Evolutionary conservation across 805 yeast species (phyloP).

Genomic region (Wickerhamomyces bovis): DNA sequence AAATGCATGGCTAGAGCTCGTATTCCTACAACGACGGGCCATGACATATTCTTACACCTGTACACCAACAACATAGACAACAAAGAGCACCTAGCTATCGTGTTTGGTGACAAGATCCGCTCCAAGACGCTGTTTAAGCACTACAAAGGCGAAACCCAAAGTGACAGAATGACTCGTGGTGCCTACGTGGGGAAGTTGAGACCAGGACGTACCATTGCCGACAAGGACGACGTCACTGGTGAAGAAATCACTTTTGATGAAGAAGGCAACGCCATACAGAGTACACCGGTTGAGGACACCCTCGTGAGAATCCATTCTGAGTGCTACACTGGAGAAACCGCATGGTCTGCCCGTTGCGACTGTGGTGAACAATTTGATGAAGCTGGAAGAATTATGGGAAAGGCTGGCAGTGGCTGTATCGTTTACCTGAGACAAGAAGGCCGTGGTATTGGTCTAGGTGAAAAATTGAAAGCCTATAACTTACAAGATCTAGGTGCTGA

Average conservation of each 20-base stretch:
- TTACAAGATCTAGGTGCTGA: conserved; percentile 97
- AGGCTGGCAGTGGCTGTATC: conserved; percentile 83
- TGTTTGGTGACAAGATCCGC: conserved; percentile 87
- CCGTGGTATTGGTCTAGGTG: conserved; percentile 97
- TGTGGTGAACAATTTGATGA: conserved; percentile 99
- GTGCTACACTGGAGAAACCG: conserved; percentile 98
- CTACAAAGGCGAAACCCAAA: conserved; percentile 71
- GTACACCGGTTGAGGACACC: conserved; percentile 36
- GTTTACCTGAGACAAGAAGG: conserved; percentile 97
- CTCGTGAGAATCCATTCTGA: conserved; percentile 92
- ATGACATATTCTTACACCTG: conserved; percentile 87
- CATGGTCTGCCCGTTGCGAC: conserved; percentile 98
- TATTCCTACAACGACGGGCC: conserved; percentile 93
- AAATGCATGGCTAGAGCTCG: conserved; percentile 90
- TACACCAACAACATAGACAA: conserved; percentile 81
- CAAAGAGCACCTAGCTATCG: conserved; percentile 95
- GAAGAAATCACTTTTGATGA: conserved; percentile 36
- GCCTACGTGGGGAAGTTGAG: conserved; percentile 87
- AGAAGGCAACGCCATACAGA: conserved; percentile 30
- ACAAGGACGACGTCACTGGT: conserved; percentile 42
- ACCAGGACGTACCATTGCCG: conserved; percentile 80
- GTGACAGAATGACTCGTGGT: conserved; percentile 96
- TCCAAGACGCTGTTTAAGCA: conserved; percentile 63
- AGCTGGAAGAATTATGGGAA: conserved; percentile 91
- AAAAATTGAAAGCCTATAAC: conserved; percentile 92